Conservation (phyloP, 2,329 filamentous ascomycete genomes). For the Diplodia seriata region DNA sequence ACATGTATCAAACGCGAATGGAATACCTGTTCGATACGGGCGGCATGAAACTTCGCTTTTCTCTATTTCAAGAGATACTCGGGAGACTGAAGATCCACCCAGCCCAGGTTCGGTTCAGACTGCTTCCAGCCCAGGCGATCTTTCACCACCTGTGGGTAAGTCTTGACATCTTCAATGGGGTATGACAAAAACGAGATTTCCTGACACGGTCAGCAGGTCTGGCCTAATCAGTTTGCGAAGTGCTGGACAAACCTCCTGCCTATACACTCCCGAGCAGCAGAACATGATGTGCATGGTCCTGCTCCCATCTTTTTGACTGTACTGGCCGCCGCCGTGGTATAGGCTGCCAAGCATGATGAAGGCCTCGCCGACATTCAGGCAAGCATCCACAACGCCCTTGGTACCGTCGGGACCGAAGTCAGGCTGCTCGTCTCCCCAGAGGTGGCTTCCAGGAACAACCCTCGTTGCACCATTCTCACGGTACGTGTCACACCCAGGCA, state of each 20-base stretch:
- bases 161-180: slow-evolving; percentile 49
- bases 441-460: slow-evolving; percentile 49
- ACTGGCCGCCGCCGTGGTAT: slow-evolving; percentile 48
- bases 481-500: slow-evolving; percentile 47
- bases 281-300: slow-evolving; percentile 52
- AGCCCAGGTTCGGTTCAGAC: slow-evolving; percentile 51
- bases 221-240: not conserved
- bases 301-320: slow-evolving; percentile 40
- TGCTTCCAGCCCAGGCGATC: slow-evolving; percentile 52
- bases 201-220: slow-evolving; percentile 23
- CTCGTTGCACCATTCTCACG: slow-evolving; percentile 49
- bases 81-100: slow-evolving; percentile 51
- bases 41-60: not conserved
- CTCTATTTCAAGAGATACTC: slow-evolving; percentile 40
- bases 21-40: not conserved
- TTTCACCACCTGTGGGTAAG: slow-evolving; percentile 47
- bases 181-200: slow-evolving; percentile 49
- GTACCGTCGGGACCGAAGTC: slow-evolving; percentile 43
- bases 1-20: not conserved
- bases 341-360: slow-evolving; percentile 50
- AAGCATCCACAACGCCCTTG: slow-evolving; percentile 37
- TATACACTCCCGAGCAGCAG: slow-evolving; percentile 49
- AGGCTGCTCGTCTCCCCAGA: slow-evolving; percentile 50
- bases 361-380: slow-evolving; percentile 44
- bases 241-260: slow-evolving; percentile 42